Conservation (phyloP, 129 eudicot genomes). For the Lactuca sativa region DNA sequence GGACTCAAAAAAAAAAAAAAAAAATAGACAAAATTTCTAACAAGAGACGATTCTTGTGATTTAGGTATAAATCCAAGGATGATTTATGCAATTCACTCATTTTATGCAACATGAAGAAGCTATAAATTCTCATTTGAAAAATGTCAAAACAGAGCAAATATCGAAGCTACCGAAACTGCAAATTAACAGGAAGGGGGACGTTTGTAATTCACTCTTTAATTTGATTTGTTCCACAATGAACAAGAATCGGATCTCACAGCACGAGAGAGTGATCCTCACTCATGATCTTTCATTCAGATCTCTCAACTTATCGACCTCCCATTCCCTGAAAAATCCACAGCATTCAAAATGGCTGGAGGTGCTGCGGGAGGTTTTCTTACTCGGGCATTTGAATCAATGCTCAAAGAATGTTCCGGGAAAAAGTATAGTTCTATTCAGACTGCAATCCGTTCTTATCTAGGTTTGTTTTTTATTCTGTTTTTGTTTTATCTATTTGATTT, state of each 20-base stretch:
- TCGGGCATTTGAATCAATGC: constrained; percentile 87
- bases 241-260: constrained; percentile 39
- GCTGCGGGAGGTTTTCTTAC: constrained; percentile 93
- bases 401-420: constrained; percentile 80
- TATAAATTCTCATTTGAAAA: constrained; percentile 20
- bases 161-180: constrained; percentile 34
- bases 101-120: constrained; percentile 18
- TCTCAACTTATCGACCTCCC: constrained; percentile 12
- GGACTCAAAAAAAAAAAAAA: too few species aligned
- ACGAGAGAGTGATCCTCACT: constrained; percentile 20
- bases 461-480: constrained; percentile 29
- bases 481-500: neutral
- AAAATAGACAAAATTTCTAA: neutral
- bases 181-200: constrained; percentile 34
- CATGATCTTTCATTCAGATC: constrained; percentile 26
- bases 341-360: constrained; percentile 54
- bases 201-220: constrained; percentile 34
- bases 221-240: constrained; percentile 36
- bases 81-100: neutral
- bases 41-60: neutral
- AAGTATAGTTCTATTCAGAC: constrained; percentile 54
- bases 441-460: constrained; percentile 67
- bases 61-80: constrained; percentile 12
- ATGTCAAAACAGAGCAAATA: constrained; percentile 16
- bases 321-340: neutral